Percentiles rank a stretch among this genome's conserved stretches.
phyloP scores from a whole-genome alignment of 129 eudicot species.

The Helianthus annuus region DNA sequence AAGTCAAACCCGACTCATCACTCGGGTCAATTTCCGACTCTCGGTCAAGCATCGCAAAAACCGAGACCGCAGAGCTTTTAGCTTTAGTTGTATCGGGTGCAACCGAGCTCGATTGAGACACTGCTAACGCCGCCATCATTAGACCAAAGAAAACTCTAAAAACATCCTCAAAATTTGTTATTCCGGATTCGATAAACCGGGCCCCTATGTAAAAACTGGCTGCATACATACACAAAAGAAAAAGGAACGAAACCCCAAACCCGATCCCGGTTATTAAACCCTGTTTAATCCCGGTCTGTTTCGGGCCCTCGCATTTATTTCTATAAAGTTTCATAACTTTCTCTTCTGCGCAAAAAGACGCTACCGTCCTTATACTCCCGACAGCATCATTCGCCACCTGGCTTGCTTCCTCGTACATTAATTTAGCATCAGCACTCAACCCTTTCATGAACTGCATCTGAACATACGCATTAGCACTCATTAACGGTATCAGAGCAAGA shows the following conservation, averaged over 20 bases:
- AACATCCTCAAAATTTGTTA: not conserved
- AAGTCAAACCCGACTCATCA: slow-evolving; percentile 8
- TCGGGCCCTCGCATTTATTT: slow-evolving; percentile 4
- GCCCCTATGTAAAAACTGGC: not conserved
- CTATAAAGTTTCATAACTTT: slow-evolving; percentile 53
- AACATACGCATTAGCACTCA: slow-evolving; percentile 5
- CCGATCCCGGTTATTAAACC: not conserved
- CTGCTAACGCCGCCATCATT: not conserved
- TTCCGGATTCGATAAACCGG: not conserved
- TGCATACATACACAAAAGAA: not conserved
- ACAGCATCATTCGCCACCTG: slow-evolving; percentile 12
- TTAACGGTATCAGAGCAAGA: slow-evolving; percentile 8
- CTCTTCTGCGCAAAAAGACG: slow-evolving; percentile 15
- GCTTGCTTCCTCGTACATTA: slow-evolving; percentile 7
- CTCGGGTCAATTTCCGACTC: slow-evolving; percentile 5
- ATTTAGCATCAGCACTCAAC: slow-evolving; percentile 12
- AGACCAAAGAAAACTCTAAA: slow-evolving; percentile 8
- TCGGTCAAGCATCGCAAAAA: slow-evolving; percentile 8
- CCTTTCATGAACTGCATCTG: slow-evolving; percentile 1
- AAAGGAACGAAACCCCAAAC: not conserved
- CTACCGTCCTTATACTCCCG: slow-evolving; percentile 9
- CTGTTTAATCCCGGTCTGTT: not conserved
- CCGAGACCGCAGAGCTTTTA: slow-evolving; percentile 1
- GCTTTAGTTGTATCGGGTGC: slow-evolving; percentile 12
- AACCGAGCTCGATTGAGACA: slow-evolving; percentile 4